These are phyloP conservation scores for Boletus reticulatus DNA, from an alignment of 768 basidiomycete genomes.

Conservation along the genomic window DNA sequence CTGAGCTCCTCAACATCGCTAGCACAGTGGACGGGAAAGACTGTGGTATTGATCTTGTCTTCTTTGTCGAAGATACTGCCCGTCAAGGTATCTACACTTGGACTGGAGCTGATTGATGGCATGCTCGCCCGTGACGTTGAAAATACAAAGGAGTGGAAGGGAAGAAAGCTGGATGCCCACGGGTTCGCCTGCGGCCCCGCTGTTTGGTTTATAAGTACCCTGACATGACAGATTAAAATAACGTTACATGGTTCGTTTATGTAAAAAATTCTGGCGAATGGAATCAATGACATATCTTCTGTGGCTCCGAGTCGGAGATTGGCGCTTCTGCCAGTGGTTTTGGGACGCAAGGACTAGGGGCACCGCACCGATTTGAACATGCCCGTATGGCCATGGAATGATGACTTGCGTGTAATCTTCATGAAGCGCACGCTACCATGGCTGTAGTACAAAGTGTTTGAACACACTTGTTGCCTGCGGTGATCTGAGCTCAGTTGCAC, in stretches of 20 bases:
- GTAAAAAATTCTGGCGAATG: neutral
- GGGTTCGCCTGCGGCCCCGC: neutral
- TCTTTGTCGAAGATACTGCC: conserved; percentile 3
- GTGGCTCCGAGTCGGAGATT: too few relatives aligned
- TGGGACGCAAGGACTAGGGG: neutral
- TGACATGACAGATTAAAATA: neutral
- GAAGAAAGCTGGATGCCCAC: neutral
- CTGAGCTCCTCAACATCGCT: conserved; percentile 1
- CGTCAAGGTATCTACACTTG: conserved; percentile 3
- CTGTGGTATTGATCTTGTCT: conserved; percentile 1
- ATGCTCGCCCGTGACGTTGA: conserved; percentile 8
- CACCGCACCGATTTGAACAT: too few relatives aligned
- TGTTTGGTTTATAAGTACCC: neutral
- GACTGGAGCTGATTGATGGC: conserved; percentile 2
- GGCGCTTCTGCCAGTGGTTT: neutral
- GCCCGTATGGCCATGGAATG: too few relatives aligned
- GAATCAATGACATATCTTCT: neutral
- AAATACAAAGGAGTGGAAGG: conserved; percentile 2
- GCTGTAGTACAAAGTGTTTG: too few relatives aligned
- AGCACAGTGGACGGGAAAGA: neutral
- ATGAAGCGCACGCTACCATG: too few relatives aligned
- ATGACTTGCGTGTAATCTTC: too few relatives aligned
- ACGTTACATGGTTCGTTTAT: neutral
- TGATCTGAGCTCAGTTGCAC: too few relatives aligned
- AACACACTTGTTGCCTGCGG: too few relatives aligned